These are phyloP conservation scores for Quercus lobata DNA, from an alignment of 331 rosid species.

Conservation along the genomic window DNA sequence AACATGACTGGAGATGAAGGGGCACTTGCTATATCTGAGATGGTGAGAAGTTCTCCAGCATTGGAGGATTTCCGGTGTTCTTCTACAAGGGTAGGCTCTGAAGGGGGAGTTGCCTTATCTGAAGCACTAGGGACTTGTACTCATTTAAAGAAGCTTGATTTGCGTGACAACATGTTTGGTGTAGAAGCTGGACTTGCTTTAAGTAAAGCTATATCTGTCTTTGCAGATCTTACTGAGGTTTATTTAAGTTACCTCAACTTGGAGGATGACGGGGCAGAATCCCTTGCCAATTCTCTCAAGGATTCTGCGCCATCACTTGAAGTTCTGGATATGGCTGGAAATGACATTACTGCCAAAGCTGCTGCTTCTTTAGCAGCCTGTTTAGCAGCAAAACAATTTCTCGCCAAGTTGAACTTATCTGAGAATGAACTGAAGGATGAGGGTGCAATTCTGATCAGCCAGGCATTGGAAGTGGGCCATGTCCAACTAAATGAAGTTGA, in stretches of 20 bases:
- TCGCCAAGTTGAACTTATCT: slow-evolving; percentile 54
- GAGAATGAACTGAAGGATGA: slow-evolving; percentile 89
- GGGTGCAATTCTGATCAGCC: slow-evolving; percentile 68
- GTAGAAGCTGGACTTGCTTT: slow-evolving; percentile 76
- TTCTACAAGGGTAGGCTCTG: slow-evolving; percentile 84
- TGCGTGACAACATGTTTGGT: slow-evolving; percentile 94
- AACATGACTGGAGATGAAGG: slow-evolving; percentile 98
- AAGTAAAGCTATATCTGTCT: slow-evolving; percentile 56
- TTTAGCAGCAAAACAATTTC: slow-evolving; percentile 61
- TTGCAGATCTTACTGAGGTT: slow-evolving; percentile 64
- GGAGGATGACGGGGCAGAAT: slow-evolving; percentile 81
- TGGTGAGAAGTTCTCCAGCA: slow-evolving; percentile 58
- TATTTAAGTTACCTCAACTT: slow-evolving; percentile 81
- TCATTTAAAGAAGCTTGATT: slow-evolving; percentile 73
- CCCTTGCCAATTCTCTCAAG: slow-evolving; percentile 60
- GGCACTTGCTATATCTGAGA: slow-evolving; percentile 62
- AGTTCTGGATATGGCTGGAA: slow-evolving; percentile 80
- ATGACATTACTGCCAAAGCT: slow-evolving; percentile 64
- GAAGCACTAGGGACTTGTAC: slow-evolving; percentile 71
- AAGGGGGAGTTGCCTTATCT: slow-evolving; percentile 76
- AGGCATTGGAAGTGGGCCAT: slow-evolving; percentile 65
- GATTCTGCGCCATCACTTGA: slow-evolving; percentile 75
- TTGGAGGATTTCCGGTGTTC: slow-evolving; percentile 91
- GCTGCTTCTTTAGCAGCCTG: slow-evolving; percentile 66
- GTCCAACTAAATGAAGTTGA: slow-evolving; percentile 75